Evolutionary conservation across 129 eudicot genomes (phyloP), one percentile per base, ranked within the genome.

Genomic region (Solidago caesia): DNA sequence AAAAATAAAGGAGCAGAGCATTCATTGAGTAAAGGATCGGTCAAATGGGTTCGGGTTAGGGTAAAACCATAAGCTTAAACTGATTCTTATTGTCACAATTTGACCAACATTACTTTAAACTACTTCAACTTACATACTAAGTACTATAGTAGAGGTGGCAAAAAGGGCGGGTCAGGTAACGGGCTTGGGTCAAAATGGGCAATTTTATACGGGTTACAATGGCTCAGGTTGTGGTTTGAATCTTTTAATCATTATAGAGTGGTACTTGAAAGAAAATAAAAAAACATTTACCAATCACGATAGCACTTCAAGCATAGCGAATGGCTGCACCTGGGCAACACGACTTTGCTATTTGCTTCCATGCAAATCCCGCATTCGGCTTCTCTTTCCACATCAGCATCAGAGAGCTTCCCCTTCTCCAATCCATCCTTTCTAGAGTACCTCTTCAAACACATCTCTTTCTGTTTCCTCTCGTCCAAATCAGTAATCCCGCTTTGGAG

Each of bases 281-380:
- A 44, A 16, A 2, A 48, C 9, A 48, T 82, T 67, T 81, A 91
- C 95, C 97, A 91, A 74, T 91, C 91, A 5, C 72, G 82, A 60
- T 82, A 91, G 77, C 97, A 91, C 67, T 86, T 87, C 64, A 85
- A 70, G 89, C 96, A 90, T 75, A 90, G 62, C 4, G 89, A 81
- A 70, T 90, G 96, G 81, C 70, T 70, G 77, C 97, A 91, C 62
- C 80, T 80, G 3, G 97, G 97, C 64, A 91, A 73, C 52, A 91
- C 91, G 7, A 86, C 84, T 73, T 79, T 86, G 61, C 80, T 71
- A 46, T 84, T 84, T 53, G 61, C 73, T 77, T 91, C 97, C 89
- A 91, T 78, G 82, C 97, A 91, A 79, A 91, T 91, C 25, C 92
- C 96, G 71, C 97, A 91, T 85, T 91, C 97, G 56, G 77, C 81